phyloP scores from a whole-genome alignment of 805 yeast species.

The Spathaspora gorwiae region DNA sequence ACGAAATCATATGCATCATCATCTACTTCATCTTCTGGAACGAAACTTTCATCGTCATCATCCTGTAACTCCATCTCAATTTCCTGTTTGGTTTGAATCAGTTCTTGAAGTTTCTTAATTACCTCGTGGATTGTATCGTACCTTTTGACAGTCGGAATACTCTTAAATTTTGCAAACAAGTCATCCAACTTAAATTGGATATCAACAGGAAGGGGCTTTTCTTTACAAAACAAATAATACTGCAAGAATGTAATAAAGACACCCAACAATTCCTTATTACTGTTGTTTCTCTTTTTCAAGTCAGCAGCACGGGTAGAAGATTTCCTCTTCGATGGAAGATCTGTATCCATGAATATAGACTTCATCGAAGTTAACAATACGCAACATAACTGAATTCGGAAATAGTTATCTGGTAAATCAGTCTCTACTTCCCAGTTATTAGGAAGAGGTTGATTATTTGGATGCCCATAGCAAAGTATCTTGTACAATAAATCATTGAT shows the following conservation, averaged over 20 bases:
- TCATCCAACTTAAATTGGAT: constrained; percentile 49
- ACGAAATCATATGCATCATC: constrained; percentile 10
- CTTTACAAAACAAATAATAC: constrained; percentile 62
- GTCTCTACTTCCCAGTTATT: constrained; percentile 35
- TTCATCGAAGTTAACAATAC: constrained; percentile 18
- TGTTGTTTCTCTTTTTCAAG: constrained; percentile 5
- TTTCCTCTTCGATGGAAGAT: constrained; percentile 2
- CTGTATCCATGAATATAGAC: constrained; percentile 5
- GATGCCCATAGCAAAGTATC: constrained; percentile 63
- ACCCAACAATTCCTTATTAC: constrained; percentile 12
- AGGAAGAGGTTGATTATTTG: constrained; percentile 52
- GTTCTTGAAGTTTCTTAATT: constrained; percentile 31
- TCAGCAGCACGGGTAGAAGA: neutral
- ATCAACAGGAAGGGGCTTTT: constrained; percentile 60
- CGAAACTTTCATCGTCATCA: constrained; percentile 13
- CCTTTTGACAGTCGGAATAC: constrained; percentile 30
- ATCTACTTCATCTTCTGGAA: constrained; percentile 12
- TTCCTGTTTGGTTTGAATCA: constrained; percentile 12
- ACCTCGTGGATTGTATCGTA: constrained; percentile 41
- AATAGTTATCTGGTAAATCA: constrained; percentile 69
- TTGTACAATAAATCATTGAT: constrained; percentile 51
- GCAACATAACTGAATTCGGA: constrained; percentile 57
- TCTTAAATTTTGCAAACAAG: constrained; percentile 28
- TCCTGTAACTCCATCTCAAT: constrained; percentile 7
- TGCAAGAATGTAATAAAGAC: constrained; percentile 59